A percentile compares a stretch with the other conserved stretches of the same genome.
Conservation (phyloP, 805 yeast species). For the Monosporozyma aerobia region DNA sequence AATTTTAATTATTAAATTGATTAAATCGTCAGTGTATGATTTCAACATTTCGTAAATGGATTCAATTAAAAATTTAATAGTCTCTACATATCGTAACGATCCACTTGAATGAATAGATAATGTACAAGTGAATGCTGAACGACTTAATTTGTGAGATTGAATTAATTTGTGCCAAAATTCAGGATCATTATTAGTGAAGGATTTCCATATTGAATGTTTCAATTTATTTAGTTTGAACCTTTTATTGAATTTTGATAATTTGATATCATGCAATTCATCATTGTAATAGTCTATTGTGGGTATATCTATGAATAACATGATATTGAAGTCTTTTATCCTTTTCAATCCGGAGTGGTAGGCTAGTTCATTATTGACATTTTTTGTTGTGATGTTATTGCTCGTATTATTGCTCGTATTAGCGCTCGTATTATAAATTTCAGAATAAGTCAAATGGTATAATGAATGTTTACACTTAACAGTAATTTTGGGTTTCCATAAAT, state of each 20-base stretch:
- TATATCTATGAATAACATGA: constrained; percentile 25
- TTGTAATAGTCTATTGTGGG: constrained; percentile 30
- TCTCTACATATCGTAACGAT: constrained; percentile 28
- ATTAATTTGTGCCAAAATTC: constrained; percentile 16
- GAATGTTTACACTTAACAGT: constrained; percentile 23
- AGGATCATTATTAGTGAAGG: constrained; percentile 20
- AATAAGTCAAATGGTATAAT: constrained; percentile 22
- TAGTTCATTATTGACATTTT: background rate
- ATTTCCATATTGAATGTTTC: constrained; percentile 18
- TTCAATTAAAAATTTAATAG: constrained; percentile 26
- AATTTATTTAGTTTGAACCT: constrained; percentile 24
- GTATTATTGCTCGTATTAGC: background rate
- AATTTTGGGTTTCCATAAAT: constrained; percentile 16
- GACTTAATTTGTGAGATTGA: background rate
- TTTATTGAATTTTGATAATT: constrained; percentile 22
- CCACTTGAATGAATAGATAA: constrained; percentile 22
- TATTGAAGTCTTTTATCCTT: constrained; percentile 8
- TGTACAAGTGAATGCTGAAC: background rate
- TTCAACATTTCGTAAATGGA: constrained; percentile 11
- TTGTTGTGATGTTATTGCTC: background rate
- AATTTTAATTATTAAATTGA: constrained; percentile 13
- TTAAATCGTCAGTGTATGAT: background rate
- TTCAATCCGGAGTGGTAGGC: background rate
- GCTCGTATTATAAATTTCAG: constrained; percentile 15
- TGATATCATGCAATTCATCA: constrained; percentile 23